Evolutionary conservation across 1,284 basidiomycete genomes (phyloP), one percentile per base, ranked within the genome.

Genomic region (Cutaneotrichosporon dermatis): DNA sequence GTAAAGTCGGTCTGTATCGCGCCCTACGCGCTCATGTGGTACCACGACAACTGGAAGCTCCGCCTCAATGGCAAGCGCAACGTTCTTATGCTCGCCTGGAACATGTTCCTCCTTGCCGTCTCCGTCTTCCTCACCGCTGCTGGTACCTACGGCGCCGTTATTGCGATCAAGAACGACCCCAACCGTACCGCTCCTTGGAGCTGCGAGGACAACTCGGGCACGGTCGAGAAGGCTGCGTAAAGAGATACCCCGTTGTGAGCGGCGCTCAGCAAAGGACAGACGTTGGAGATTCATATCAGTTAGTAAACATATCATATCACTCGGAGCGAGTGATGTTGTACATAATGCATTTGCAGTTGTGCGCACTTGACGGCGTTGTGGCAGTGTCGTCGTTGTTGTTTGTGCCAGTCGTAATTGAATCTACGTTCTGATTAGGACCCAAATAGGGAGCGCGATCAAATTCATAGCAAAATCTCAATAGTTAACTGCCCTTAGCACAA

Each of bases 191-290:
- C 51, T 5, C 68, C 73, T 9, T 76, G 71, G 67, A 64, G 65
- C 11, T 76, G 74, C 45, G 65, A 59, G 11, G 72, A 73, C 60
- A 73, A 73, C 61, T 69, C 69, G 45, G 60, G 61, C 44, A 65
- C 68, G 8, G 58, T 61, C 12, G 40, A 61, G 40, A 11, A 51
- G 7, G 6, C 39, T 40, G 2, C 8, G 11, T 33, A 25, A 3
- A 7, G 33, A 36, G 33, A n/a, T n/a, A n/a, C n/a, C n/a, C n/a
- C 8, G 10, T 6, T 33, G 5, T 34, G 46, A 35, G 9, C n/a
- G 15, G 45, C 6, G 11, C 11, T 25, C 16, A 5, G 25, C 3
- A 25, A 46, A 25, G 5, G 11, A 7, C 33, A 10, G 25, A 16
- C 9, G 45, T 34, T 4, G 16, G 33, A 46, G 33, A 34, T 46